Percentiles rank a stretch among this genome's conserved stretches.
These are phyloP conservation scores for Oenanthe sinensis DNA, from an alignment of 129 eudicot genomes.

Conservation along the genomic window DNA sequence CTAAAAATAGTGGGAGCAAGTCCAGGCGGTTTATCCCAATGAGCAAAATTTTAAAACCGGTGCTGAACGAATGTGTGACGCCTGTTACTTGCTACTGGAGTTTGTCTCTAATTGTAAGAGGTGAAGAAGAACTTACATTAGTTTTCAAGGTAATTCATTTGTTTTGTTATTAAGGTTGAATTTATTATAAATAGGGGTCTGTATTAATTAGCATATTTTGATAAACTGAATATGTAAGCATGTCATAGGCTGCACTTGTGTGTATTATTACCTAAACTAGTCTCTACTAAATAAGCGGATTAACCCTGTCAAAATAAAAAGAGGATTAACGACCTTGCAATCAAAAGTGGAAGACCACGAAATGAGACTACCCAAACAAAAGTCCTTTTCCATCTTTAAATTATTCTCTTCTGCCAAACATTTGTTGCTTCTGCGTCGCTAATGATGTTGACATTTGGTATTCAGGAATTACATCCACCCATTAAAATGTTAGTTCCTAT, in stretches of 20 bases:
- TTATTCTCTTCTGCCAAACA: neutral
- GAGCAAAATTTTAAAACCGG: constrained; percentile 76
- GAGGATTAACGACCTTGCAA: neutral
- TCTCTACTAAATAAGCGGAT: neutral
- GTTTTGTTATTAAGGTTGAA: neutral
- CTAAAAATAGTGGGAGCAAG: constrained; percentile 51
- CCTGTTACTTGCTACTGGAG: constrained; percentile 96
- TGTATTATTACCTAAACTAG: neutral
- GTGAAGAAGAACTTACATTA: constrained; percentile 47
- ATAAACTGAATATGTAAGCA: neutral
- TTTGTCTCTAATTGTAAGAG: constrained; percentile 56
- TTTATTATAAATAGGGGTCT: neutral
- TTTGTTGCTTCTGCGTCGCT: constrained; percentile 1
- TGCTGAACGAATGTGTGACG: constrained; percentile 74
- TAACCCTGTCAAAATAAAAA: neutral
- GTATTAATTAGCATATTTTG: neutral
- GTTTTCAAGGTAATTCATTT: constrained; percentile 44
- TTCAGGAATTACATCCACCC: constrained; percentile 72
- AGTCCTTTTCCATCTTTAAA: neutral
- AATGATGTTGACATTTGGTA: neutral
- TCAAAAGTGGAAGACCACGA: neutral
- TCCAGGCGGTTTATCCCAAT: constrained; percentile 55
- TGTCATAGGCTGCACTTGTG: neutral
- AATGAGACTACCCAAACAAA: neutral
- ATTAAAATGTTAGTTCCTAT: constrained; percentile 59